Evolutionary conservation across 73 alveolate genomes (phyloP).

Genomic region (Paramecium tetraurelia): DNA sequence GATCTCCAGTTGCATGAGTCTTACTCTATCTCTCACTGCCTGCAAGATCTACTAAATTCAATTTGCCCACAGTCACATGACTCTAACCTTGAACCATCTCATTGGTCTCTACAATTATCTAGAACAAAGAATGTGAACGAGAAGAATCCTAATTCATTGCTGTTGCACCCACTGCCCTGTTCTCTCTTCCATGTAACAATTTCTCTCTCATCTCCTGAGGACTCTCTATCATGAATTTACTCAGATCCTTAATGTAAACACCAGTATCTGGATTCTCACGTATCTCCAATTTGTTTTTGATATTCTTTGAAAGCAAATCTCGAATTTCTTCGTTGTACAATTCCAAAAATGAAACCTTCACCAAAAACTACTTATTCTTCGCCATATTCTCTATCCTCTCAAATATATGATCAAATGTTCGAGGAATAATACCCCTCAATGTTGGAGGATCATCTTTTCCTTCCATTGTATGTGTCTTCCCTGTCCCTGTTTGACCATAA

Average conservation of each 20-base stretch:
- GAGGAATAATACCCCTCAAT: conserved; percentile 93
- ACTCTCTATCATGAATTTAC: conserved; percentile 84
- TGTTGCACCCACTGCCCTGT: conserved; percentile 93
- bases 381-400: conserved; percentile 81
- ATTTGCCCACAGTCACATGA: conserved; percentile 90
- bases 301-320: conserved; percentile 82
- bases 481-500: conserved; percentile 99
- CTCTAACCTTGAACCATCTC: conserved; percentile 82
- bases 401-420: conserved; percentile 96
- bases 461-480: conserved; percentile 97
- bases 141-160: conserved; percentile 89
- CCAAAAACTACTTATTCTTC: conserved; percentile 77
- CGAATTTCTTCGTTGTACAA: conserved; percentile 93
- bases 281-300: conserved; percentile 76
- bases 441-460: conserved; percentile 91
- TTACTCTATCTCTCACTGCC: conserved; percentile 90
- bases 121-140: conserved; percentile 85
- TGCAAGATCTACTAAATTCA: conserved; percentile 95
- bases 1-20: conserved; percentile 92
- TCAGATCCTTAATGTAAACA: conserved; percentile 87
- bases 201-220: conserved; percentile 87
- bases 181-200: conserved; percentile 86
- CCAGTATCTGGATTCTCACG: conserved; percentile 90
- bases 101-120: conserved; percentile 84
- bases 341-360: conserved; percentile 88